Evolutionary conservation across 2,329 filamentous ascomycete species (phyloP), one percentile per base, ranked within the genome.

Genomic region (Neofusicoccum cordaticola): DNA sequence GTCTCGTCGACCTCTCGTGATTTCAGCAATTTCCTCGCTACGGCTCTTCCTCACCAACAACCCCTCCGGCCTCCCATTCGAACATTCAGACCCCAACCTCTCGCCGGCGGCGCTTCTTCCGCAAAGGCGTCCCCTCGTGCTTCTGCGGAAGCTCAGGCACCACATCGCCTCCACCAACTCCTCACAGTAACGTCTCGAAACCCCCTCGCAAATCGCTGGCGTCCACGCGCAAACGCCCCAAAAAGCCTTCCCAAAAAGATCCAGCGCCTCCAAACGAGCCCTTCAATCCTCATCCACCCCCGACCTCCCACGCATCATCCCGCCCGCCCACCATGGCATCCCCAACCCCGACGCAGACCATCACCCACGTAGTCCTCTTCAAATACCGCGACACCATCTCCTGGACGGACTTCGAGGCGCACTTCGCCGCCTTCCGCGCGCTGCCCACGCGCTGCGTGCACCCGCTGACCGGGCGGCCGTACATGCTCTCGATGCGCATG

Each of bases 351-450:
- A 34, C 53, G 13, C 22, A 45, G 5, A 15, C 41, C 3, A 81
- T 91, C 68, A 80, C 85, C 13, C 89, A 91, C 72, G 83, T 91
- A 56, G 88, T 91, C 2, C 79, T 90, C 27, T 88, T 91, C 70
- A 81, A 86, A 66, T 90, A 90, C 79, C 87, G 88, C 70, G 73
- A 84, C 0, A 77, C 78, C 0, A 74, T 81, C 1, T 78, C 79
- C 1, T 69, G 79, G 1, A 81, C 82, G 12, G 79, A 83, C 42
- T 78, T 90, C 8, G 78, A 85, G 68, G 81, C 85, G 2, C 73
- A 77, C 66, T 76, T 76, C 67, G 62, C 66, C 17, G 61, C 71
- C 44, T 76, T 77, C 68, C 67, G 65, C 89, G 86, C 77, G 79
- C 66, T 88, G 84, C 73, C 71, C 77, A 35, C 79, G 81, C 17